Conservation (phyloP, 768 basidiomycete species). For the Collybia mongolica region DNA sequence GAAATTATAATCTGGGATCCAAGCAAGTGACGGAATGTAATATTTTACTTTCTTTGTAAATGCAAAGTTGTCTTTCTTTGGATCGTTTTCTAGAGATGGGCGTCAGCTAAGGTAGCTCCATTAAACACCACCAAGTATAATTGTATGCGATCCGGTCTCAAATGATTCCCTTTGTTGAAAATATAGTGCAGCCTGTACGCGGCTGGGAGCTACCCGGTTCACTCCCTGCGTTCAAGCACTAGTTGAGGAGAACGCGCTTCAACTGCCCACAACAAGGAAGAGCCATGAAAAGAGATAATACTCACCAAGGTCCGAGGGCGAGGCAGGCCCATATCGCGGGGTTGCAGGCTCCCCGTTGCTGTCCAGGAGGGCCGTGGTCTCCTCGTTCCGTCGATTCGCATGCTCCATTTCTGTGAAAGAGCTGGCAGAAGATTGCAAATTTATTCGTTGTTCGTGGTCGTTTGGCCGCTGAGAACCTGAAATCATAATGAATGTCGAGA, state of each 20-base stretch:
- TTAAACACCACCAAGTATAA: too few species aligned
- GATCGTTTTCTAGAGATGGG: neutral
- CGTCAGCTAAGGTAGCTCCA: neutral
- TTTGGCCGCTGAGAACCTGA: conserved; percentile 2
- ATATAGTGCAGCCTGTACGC: neutral
- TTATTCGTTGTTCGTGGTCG: conserved; percentile 3
- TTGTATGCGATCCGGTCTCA: neutral
- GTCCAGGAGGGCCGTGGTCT: conserved; percentile 34
- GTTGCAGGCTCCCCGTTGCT: conserved; percentile 14
- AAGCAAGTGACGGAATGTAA: conserved; percentile 74
- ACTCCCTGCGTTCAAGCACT: too few species aligned
- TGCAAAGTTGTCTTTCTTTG: conserved; percentile 24
- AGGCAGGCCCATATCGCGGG: conserved; percentile 25
- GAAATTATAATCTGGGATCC: conserved; percentile 77
- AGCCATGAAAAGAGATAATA: neutral
- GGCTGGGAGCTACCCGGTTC: too few species aligned
- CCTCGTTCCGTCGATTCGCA: conserved; percentile 16
- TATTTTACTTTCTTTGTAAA: conserved; percentile 57
- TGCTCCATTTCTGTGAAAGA: conserved; percentile 17
- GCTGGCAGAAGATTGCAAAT: conserved; percentile 12
- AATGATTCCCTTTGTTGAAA: neutral
- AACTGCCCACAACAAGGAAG: neutral
- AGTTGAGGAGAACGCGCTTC: too few species aligned
- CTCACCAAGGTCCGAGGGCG: conserved; percentile 21
- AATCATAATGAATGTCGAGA: neutral